These are phyloP conservation scores for Tetrapyrgos nigripes DNA, from an alignment of 1,284 basidiomycete genomes.

Conservation along the genomic window DNA sequence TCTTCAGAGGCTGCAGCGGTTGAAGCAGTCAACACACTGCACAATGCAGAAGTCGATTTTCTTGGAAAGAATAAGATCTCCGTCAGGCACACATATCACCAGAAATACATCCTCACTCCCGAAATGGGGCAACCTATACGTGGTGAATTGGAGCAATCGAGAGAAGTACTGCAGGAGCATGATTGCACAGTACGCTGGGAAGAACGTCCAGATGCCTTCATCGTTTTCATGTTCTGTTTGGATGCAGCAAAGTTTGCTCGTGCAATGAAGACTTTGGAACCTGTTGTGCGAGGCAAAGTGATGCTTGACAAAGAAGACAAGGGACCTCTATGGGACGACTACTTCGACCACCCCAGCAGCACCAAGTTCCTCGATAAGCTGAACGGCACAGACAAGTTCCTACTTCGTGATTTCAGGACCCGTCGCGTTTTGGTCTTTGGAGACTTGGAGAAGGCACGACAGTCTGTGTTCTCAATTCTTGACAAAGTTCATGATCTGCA, in stretches of 20 bases:
- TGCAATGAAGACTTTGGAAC: conserved; percentile 42
- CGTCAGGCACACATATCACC: conserved; percentile 39
- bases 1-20: conserved; percentile 30
- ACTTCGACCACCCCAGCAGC: conserved; percentile 47
- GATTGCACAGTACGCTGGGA: background rate
- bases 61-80: conserved; percentile 38
- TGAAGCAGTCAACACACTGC: conserved; percentile 30
- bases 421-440: conserved; percentile 48
- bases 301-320: conserved; percentile 34
- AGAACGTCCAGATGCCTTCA: background rate
- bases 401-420: conserved; percentile 45
- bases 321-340: conserved; percentile 50
- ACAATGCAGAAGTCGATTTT: conserved; percentile 34
- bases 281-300: conserved; percentile 43
- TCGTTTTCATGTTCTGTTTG: conserved; percentile 45
- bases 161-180: background rate
- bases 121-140: conserved; percentile 17
- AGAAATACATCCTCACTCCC: conserved; percentile 15
- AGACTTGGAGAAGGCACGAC: conserved; percentile 33
- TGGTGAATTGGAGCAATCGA: conserved; percentile 24
- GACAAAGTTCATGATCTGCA: conserved; percentile 35
- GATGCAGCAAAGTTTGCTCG: conserved; percentile 39
- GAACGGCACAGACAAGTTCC: conserved; percentile 37
- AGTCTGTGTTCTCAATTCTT: conserved; percentile 40
- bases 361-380: conserved; percentile 40